These are phyloP conservation scores for Nemania sp. DNA, from an alignment of 2,329 filamentous ascomycete genomes.

Conservation along the genomic window DNA sequence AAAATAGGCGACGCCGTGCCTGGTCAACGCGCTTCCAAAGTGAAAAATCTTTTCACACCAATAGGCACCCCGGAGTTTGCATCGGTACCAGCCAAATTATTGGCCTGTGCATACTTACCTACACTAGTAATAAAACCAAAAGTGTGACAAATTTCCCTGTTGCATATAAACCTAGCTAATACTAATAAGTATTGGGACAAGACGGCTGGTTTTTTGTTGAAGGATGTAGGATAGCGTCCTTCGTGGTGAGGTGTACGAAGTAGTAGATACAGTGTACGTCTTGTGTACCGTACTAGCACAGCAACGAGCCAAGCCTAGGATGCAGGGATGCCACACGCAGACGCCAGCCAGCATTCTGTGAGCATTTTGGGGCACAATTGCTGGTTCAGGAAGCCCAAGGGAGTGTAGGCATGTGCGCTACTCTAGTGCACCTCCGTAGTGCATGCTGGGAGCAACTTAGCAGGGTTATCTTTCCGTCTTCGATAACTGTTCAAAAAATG, in stretches of 20 bases:
- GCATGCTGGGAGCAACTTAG: no score
- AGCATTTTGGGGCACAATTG: background rate
- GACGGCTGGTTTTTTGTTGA: background rate
- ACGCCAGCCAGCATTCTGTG: background rate
- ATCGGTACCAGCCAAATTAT: background rate
- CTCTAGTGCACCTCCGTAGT: no score
- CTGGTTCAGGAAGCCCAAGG: background rate
- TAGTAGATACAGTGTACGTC: no score
- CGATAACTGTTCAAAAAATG: no score
- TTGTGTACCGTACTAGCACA: no score
- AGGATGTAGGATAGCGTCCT: background rate
- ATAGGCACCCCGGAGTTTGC: background rate
- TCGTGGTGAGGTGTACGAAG: no score
- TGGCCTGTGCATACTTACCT: background rate
- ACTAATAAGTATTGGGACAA: background rate
- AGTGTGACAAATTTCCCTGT: constrained; percentile 4
- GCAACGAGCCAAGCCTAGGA: no score
- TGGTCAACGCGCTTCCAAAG: background rate
- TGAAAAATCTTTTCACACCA: background rate
- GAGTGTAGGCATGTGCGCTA: no score
- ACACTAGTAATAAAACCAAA: background rate
- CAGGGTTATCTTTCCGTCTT: no score
- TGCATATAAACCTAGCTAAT: background rate
- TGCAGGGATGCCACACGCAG: background rate
- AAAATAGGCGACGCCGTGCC: background rate